Evolutionary conservation across 805 yeast genomes (phyloP).

Genomic region (Groenewaldozyma tartarivorans): DNA sequence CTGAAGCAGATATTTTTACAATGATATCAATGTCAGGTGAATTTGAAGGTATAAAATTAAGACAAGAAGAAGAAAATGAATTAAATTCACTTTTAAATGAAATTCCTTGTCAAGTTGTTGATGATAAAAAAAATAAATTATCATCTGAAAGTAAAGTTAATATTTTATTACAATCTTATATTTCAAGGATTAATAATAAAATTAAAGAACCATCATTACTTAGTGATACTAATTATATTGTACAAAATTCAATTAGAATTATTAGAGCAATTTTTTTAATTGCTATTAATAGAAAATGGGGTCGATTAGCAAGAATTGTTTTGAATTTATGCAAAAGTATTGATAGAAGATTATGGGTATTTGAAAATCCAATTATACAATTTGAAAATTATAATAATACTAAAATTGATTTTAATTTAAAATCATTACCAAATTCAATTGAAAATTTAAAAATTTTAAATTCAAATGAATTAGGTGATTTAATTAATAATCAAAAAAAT

Average conservation of each 20-base stretch:
- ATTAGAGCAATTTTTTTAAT: conserved; percentile 83
- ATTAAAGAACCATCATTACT: conserved; percentile 64
- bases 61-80: conserved; percentile 82
- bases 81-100: conserved; percentile 49
- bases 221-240: conserved; percentile 87
- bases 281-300: conserved; percentile 89
- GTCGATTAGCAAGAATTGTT: conserved; percentile 62
- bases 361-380: conserved; percentile 81
- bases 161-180: conserved; percentile 75
- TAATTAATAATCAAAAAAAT: conserved; percentile 73
- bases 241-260: conserved; percentile 90
- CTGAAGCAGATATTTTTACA: conserved; percentile 85
- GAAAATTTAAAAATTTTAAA: conserved; percentile 61
- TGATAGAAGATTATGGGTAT: conserved; percentile 79
- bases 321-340: conserved; percentile 78
- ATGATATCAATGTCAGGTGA: conserved; percentile 89
- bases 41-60: conserved; percentile 77
- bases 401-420: conserved; percentile 27
- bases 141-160: conserved; percentile 84
- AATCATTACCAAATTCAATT: conserved; percentile 32
- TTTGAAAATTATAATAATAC: conserved; percentile 45
- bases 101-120: conserved; percentile 70
- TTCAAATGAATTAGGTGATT: conserved; percentile 72
- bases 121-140: conserved; percentile 27
- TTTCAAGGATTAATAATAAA: conserved; percentile 48